Base-by-base conservation (phyloP, 805 yeast species). In the Suhomyces tanzawaensis region DNA sequence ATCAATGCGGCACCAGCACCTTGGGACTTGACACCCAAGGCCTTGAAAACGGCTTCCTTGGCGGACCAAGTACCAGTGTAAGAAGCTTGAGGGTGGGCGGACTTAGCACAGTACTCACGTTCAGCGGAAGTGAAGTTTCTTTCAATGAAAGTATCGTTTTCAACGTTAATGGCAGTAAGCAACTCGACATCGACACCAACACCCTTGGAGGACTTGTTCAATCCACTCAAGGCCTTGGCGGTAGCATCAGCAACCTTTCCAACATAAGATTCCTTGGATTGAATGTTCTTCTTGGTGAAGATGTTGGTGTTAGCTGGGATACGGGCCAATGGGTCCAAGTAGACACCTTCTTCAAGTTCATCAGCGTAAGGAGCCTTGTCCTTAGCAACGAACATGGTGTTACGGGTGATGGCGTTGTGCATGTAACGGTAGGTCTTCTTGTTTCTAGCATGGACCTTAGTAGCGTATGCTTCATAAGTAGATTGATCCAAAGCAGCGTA, bases 61-160 rank as follows among this genome's bases (percentile, higher is more conserved):
- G 99, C 99, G 21, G 96, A 87, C 99, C 99, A 93, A 30, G 95
- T 85, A 33, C 99, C 99, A 19, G 99, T 89, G 66, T 77, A 93
- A 3, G 97, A 87, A 11, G 98, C 87, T 56, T 80, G 85, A 36
- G 93, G 86, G 48, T 75, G 74, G 29, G 97, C 73, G 22, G 96
- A 80, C 23, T 70, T 58, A 43, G 64, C 50, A 64, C 97, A 89
- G 74, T 93, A 93, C 24, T 69, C 71, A 49, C 82, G 81, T 72
- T 93, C 99, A 13, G 65, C 71, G 6, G 60, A 70, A 31, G 98
- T 90, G 75, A 90, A 93, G 74, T 93, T 93, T 60, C 98, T 81
- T 64, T 83, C 89, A 42, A 95, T 60, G 64, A 93, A 93, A 16
- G 96, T 91, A 37, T 82, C 89, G 63, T 91, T 93, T n/a, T 80